Evolutionary conservation across 192 early-diverging fungal species (phyloP), one percentile per base, ranked within the genome.

Genomic region (Rhizophagus sp.): DNA sequence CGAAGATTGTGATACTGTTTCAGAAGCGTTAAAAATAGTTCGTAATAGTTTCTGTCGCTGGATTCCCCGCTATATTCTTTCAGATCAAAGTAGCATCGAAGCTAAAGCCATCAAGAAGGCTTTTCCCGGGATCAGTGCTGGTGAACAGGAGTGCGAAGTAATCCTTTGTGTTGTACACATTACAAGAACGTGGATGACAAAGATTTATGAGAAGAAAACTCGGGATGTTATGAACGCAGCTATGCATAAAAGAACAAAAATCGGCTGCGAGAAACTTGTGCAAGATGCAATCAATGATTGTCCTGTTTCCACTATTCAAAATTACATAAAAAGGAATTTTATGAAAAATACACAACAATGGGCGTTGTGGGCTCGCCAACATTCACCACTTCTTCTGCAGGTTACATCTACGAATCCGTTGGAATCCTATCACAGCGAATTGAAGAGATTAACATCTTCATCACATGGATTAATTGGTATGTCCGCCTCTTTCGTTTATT

Each of bases 171-270:
- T 52, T 39, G 22, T 76, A 57, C 76, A 81, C 17, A 49, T 68
- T 2, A 81, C 78, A 41, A 25, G 64, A 65, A 78, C 68, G 17
- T 81, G 81, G 76, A 78, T 50, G n/a, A 41, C 15, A 3, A 70
- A 39, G 12, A 70, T 70, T 4, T 41, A 41, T 8, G n/a, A 70
- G 1, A 15, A 39, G 1, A 1, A 70, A 44, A 44, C 68, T 22
- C 2, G 68, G 34, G 12, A 70, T 2, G 34, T 22, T 10, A 70
- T 70, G 68, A 70, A 36, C 13, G 0, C 4, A 5, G 68, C 15
- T 3, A 70, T 70, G 39, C 25, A 70, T 22, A 70, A 70, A 44
- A 41, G 39, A 39, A 70, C 39, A 5, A 70, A 70, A 11, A 41
- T 44, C 13, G 22, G 68, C 25, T 70, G 68, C n/a, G 34, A 70